Evolutionary conservation across 805 yeast genomes (phyloP).

Genomic region (Candida peoriensis): DNA sequence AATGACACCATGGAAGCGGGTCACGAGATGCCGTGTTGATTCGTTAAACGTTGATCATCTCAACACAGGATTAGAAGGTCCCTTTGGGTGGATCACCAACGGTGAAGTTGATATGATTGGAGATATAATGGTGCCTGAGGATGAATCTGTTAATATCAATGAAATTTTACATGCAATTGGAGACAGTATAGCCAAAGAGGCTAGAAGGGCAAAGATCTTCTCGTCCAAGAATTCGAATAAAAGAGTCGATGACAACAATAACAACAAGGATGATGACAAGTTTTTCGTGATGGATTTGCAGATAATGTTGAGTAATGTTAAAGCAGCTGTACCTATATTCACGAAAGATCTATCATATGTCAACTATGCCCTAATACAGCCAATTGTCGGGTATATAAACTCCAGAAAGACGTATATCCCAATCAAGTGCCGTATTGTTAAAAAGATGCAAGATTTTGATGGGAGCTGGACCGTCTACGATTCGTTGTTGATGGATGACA

Average conservation of each 20-base stretch:
- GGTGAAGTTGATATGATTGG: conserved; percentile 94
- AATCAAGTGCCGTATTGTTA: conserved; percentile 74
- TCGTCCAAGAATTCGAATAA: conserved; percentile 7
- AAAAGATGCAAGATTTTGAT: conserved; percentile 76
- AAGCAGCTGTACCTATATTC: conserved; percentile 85
- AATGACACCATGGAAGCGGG: conserved; percentile 44
- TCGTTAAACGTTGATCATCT: conserved; percentile 82
- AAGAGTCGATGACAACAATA: conserved; percentile 8
- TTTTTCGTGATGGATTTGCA: conserved; percentile 76
- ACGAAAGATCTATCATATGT: conserved; percentile 85
- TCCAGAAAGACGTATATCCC: conserved; percentile 87
- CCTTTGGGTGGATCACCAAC: conserved; percentile 93
- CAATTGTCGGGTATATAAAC: conserved; percentile 93
- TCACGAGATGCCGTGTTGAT: conserved; percentile 80
- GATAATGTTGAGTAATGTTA: conserved; percentile 74
- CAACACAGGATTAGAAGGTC: conserved; percentile 87
- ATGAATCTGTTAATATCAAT: conserved; percentile 41
- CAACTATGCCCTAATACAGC: conserved; percentile 87
- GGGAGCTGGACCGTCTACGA: conserved; percentile 98
- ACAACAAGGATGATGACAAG: conserved; percentile 27
- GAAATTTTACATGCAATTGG: conserved; percentile 48
- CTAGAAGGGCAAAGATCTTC: conserved; percentile 31
- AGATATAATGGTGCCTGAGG: conserved; percentile 77
- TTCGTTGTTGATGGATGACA: conserved; percentile 83
- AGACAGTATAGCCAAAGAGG: conserved; percentile 43